These are phyloP conservation scores for Staphylotrichum longicolle DNA, from an alignment of 495 filamentous ascomycete genomes.

Conservation along the genomic window DNA sequence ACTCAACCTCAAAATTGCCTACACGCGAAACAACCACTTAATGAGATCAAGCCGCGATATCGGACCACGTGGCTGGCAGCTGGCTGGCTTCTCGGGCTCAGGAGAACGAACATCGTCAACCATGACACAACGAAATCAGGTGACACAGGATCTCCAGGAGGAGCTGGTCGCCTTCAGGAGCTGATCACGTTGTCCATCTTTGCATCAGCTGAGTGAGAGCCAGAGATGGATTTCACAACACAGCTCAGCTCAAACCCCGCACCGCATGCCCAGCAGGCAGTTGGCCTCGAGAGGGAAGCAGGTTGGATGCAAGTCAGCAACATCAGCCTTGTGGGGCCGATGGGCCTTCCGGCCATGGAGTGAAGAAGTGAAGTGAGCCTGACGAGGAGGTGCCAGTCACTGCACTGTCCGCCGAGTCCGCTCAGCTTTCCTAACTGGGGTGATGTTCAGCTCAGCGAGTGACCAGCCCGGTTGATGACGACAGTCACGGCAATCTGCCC, in stretches of 20 bases:
- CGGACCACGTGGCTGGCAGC: constrained; percentile 1
- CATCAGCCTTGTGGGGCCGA: no score
- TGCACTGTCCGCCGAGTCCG: background rate
- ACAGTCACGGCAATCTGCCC: no score
- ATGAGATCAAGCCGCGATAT: constrained; percentile 4
- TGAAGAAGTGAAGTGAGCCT: no score
- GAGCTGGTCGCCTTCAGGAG: background rate
- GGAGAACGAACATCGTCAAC: background rate
- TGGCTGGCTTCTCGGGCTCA: background rate
- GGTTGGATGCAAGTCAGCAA: no score
- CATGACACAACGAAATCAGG: background rate
- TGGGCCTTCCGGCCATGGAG: no score
- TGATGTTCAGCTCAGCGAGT: no score
- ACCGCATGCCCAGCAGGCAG: no score
- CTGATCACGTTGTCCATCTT: constrained; percentile 1
- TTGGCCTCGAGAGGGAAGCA: no score
- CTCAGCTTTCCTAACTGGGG: constrained; percentile 1
- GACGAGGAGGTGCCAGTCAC: background rate
- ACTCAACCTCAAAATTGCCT: constrained; percentile 13
- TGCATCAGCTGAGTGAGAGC: constrained; percentile 1
- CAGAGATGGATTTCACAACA: background rate
- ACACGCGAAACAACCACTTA: background rate
- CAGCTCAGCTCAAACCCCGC: background rate
- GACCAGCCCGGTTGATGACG: background rate
- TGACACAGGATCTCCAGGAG: background rate